phyloP scores from a whole-genome alignment of 2,329 filamentous ascomycete species.

The Exophiala bonariae region DNA sequence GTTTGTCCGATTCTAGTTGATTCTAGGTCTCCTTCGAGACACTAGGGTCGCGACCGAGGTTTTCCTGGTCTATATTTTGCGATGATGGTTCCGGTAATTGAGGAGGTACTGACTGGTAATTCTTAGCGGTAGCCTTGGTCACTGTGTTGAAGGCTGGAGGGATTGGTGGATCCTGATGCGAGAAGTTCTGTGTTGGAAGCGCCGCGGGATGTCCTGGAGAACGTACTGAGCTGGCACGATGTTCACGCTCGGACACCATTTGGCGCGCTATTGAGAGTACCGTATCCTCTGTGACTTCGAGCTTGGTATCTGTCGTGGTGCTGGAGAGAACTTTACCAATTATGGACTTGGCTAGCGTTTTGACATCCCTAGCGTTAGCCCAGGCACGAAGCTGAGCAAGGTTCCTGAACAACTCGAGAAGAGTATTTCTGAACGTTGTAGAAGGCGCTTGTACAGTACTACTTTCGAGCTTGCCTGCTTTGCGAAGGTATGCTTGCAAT shows the following conservation, averaged over 20 bases:
- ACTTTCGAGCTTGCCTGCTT: slow-evolving; percentile 4
- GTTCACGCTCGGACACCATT: not conserved
- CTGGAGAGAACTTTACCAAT: slow-evolving; percentile 3
- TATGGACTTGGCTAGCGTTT: slow-evolving; percentile 9
- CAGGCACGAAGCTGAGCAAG: slow-evolving; percentile 6
- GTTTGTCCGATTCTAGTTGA: slow-evolving; percentile 1
- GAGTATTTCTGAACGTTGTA: not conserved
- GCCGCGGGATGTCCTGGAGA: not conserved
- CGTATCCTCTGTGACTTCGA: not conserved
- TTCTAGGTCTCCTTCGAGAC: not conserved
- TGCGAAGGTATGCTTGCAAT: slow-evolving; percentile 33
- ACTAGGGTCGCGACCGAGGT: not conserved
- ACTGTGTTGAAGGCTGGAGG: not conserved
- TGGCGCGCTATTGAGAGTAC: not conserved
- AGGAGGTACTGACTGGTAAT: not conserved
- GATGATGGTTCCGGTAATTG: slow-evolving; percentile 6
- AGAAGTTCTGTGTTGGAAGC: not conserved
- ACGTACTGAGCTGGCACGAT: not conserved
- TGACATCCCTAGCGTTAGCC: slow-evolving; percentile 20
- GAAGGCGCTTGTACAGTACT: not conserved
- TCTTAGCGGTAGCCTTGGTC: not conserved
- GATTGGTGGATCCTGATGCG: not conserved
- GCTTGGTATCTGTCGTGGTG: not conserved
- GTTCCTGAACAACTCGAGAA: slow-evolving; percentile 10
- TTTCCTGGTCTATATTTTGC: slow-evolving; percentile 6